A percentile compares a stretch with the other conserved stretches of the same genome.
Conservation (phyloP, 345 rosid genomes). For the Firmiana major region DNA sequence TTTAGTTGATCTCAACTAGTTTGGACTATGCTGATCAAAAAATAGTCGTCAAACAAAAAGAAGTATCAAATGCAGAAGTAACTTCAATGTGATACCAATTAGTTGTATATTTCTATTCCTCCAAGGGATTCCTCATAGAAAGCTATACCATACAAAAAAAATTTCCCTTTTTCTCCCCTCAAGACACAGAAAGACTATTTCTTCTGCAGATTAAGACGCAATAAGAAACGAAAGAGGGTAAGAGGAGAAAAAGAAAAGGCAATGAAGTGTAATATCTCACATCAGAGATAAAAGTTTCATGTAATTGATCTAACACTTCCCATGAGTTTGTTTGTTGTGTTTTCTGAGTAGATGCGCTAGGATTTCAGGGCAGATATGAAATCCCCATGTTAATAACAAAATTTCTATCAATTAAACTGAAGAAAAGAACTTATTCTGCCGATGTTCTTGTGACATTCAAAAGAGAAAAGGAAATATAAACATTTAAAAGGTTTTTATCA, state of each 20-base stretch:
- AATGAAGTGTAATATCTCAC: not conserved
- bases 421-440: no score
- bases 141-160: not conserved
- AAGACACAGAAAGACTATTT: not conserved
- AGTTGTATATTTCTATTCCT: not conserved
- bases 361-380: not conserved
- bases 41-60: not conserved
- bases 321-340: not conserved
- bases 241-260: not conserved
- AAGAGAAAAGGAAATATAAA: not conserved
- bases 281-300: not conserved
- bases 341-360: not conserved
- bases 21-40: not conserved
- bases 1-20: not conserved
- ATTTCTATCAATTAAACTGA: not conserved
- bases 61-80: not conserved
- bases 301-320: not conserved
- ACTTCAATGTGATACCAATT: not conserved
- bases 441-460: no score
- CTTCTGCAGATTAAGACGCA: not conserved
- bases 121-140: not conserved
- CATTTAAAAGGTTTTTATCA: not conserved
- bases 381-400: not conserved
- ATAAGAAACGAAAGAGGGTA: not conserved
- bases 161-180: not conserved